Percentiles rank a stretch among this genome's conserved stretches.
These are phyloP conservation scores for Cladosporium halotolerans DNA, from an alignment of 2,329 filamentous ascomycete genomes.

Conservation along the genomic window DNA sequence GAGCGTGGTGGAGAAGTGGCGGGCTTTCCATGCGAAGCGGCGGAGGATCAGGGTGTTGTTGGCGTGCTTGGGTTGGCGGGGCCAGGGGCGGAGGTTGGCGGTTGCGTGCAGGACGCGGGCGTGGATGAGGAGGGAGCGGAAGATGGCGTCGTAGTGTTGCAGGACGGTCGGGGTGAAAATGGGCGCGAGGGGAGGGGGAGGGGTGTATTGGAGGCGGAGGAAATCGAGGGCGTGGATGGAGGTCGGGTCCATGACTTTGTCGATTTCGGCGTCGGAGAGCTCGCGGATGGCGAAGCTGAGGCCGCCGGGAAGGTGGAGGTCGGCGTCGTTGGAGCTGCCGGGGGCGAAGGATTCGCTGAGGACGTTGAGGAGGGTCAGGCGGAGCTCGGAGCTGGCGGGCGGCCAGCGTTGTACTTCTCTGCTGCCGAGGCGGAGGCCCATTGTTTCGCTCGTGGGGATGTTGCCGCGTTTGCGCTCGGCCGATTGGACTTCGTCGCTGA, in stretches of 20 bases:
- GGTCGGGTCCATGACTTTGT: constrained; percentile 74
- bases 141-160: constrained; percentile 77
- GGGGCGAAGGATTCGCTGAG: constrained; percentile 65
- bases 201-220: constrained; percentile 75
- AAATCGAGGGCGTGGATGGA: constrained; percentile 90
- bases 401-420: constrained; percentile 70
- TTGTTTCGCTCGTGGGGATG: constrained; percentile 61
- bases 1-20: constrained; percentile 69
- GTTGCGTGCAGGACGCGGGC: constrained; percentile 62
- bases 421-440: constrained; percentile 77
- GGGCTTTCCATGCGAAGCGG: constrained; percentile 62
- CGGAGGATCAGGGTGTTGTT: background rate
- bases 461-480: constrained; percentile 67
- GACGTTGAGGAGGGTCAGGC: constrained; percentile 79
- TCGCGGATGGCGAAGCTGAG: constrained; percentile 73
- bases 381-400: constrained; percentile 87
- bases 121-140: constrained; percentile 70
- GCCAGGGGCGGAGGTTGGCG: constrained; percentile 22
- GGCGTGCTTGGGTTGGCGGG: background rate
- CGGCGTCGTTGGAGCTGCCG: constrained; percentile 13
- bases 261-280: constrained; percentile 69
- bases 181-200: constrained; percentile 62
- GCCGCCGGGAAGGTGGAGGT: constrained; percentile 34
- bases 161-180: constrained; percentile 67
- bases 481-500: constrained; percentile 73